phyloP scores from a whole-genome alignment of 805 yeast species.

The Blastobotrys robertii region DNA sequence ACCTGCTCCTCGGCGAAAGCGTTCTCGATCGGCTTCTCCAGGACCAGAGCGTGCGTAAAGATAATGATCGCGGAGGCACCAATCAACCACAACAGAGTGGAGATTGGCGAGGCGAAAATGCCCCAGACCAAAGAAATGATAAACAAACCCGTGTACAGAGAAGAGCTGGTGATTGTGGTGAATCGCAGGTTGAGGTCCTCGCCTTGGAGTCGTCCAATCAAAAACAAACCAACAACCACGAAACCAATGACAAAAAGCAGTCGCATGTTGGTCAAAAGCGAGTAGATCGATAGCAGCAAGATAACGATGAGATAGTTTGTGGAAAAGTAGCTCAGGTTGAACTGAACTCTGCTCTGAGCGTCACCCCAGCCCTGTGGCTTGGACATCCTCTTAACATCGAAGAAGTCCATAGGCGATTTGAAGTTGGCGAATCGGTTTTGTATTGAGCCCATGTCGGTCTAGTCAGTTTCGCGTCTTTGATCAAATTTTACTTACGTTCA shows the following conservation, averaged over 20 bases:
- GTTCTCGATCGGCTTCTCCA: conserved; percentile 94
- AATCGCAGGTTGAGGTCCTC: conserved; percentile 64
- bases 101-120: conserved; percentile 78
- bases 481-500: conserved; percentile 27
- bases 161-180: conserved; percentile 63
- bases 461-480: background rate
- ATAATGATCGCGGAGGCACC: conserved; percentile 76
- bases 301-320: conserved; percentile 77
- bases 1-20: conserved; percentile 73
- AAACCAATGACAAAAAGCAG: conserved; percentile 72
- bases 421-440: conserved; percentile 60
- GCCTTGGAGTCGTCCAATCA: conserved; percentile 73
- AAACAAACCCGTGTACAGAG: conserved; percentile 74
- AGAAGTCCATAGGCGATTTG: conserved; percentile 88
- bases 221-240: conserved; percentile 63
- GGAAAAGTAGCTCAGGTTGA: conserved; percentile 77
- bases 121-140: conserved; percentile 74
- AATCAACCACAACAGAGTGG: conserved; percentile 84
- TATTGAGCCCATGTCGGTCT: conserved; percentile 24
- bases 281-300: conserved; percentile 65
- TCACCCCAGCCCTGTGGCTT: conserved; percentile 88
- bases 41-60: conserved; percentile 74
- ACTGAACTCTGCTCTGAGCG: conserved; percentile 77
- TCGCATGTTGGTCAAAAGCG: conserved; percentile 75
- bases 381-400: conserved; percentile 79